Base-by-base conservation (phyloP, 768 basidiomycete species). In the Cubamyces sp. region DNA sequence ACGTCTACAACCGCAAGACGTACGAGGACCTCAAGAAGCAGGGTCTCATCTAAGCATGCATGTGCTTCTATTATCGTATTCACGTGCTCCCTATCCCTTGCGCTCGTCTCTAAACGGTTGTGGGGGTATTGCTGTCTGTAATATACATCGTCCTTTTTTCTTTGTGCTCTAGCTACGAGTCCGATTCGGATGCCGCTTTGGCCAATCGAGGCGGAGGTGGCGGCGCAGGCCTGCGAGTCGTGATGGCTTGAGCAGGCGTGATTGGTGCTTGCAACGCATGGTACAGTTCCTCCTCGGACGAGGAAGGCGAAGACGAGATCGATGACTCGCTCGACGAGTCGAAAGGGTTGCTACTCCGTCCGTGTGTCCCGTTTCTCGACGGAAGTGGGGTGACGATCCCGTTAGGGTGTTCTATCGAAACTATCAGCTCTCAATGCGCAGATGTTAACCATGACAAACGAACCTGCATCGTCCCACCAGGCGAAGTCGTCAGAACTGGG, bases 1-100 rank as follows among this genome's bases (percentile, higher is more conserved):
- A 99, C 69, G 97, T 98, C 52, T 98, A 98, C 76, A 95, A 95
- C 76, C 87, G 89, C 70, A 97, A 97, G 81, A 96, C 94, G n/a
- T 98, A 95, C 71, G 94, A 96, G 69, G 94, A 96, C 71, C 80
- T 97, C 68, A 96, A 95, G 82, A 94, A 95, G 77, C 96, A 98
- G 73, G 96, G 95, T 60, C 78, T 96, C 59, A 91, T 96, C 59
- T 92, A 54, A 75, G 63, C 21, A 34, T 63, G 43, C 48, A 34
- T 56, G 16, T 25, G n/a, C 30, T 40, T 56, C 45, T 19, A 16
- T 61, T 11, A 6, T 34, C 11, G 34, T 34, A 34, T 34, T 11
- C 34, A 34, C 34, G 34, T 34, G 6, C 34, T 34, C 34, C 34
- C 51, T 58, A 59, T 63, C 43, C 26, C 30, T 43, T 47, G 41